Conservation (phyloP, 2,329 filamentous ascomycete species). For the Hypocreales sp. region DNA sequence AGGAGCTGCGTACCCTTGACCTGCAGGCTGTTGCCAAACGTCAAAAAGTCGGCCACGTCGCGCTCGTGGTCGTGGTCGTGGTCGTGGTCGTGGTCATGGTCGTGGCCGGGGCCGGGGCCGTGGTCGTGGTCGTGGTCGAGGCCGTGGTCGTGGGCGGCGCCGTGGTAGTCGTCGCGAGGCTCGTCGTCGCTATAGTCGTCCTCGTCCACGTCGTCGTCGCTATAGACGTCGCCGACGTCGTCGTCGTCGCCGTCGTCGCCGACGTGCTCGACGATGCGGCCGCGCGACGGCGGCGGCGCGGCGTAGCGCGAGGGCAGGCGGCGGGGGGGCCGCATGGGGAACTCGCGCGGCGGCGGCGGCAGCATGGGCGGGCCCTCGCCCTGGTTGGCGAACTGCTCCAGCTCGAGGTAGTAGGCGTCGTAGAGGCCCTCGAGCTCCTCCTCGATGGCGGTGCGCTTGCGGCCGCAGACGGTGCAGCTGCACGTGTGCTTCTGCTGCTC, state of each 20-base stretch:
- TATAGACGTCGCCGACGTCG: conserved; percentile 34
- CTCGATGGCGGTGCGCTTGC: conserved; percentile 93
- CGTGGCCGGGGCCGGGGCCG: conserved; percentile 45
- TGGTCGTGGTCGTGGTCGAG: conserved; percentile 56
- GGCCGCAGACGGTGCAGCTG: conserved; percentile 91
- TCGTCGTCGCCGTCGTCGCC: conserved; percentile 40
- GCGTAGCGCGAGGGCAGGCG: conserved; percentile 41
- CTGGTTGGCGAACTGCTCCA: conserved; percentile 92
- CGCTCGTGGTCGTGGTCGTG: conserved; percentile 48
- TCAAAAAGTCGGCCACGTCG: conserved; percentile 76
- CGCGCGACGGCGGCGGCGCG: conserved; percentile 55
- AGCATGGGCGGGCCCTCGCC: conserved; percentile 46
- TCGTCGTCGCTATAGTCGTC: conserved; percentile 53
- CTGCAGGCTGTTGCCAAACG: conserved; percentile 92
- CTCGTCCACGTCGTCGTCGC: conserved; percentile 38
- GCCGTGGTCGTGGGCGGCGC: conserved; percentile 39
- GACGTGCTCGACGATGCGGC: conserved; percentile 55
- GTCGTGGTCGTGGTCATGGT: conserved; percentile 53
- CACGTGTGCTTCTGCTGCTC: conserved; percentile 99
- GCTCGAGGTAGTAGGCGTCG: conserved; percentile 95
- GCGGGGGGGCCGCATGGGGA: conserved; percentile 42
- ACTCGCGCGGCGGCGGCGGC: conserved; percentile 37
- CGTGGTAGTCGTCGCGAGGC: conserved; percentile 52
- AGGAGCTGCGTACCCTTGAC: conserved; percentile 57
- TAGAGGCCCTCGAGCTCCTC: conserved; percentile 96